phyloP scores from a whole-genome alignment of 768 basidiomycete species.

The Mycena pura region DNA sequence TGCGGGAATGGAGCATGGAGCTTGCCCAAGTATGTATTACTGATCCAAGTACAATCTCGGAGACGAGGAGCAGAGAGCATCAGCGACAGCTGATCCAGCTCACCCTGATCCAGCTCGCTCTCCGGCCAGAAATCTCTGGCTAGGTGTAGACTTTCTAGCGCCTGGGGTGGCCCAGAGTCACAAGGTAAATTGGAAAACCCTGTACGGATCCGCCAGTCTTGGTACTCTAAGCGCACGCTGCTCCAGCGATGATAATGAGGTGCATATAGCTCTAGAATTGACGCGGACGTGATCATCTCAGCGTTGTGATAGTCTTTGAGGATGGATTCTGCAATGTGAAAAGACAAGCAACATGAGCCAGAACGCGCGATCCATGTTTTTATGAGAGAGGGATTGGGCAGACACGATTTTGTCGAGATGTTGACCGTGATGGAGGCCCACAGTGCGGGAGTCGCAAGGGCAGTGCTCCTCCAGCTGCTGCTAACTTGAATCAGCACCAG shows the following conservation, averaged over 20 bases:
- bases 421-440: constrained; percentile 33
- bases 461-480: constrained; percentile 31
- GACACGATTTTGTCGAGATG: constrained; percentile 4
- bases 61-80: constrained; percentile 34
- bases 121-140: constrained; percentile 29
- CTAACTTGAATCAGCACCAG: constrained; percentile 30
- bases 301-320: constrained; percentile 13
- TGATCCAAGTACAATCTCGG: constrained; percentile 30
- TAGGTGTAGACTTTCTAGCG: constrained; percentile 35
- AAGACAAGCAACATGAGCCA: constrained; percentile 32
- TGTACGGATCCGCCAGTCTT: constrained; percentile 28
- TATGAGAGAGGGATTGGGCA: constrained; percentile 24
- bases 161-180: constrained; percentile 24
- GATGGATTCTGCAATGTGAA: constrained; percentile 28
- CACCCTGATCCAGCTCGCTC: constrained; percentile 18
- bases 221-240: constrained; percentile 31
- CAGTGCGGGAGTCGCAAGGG: constrained; percentile 29
- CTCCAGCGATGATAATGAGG: constrained; percentile 36
- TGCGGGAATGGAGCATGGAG: constrained; percentile 37
- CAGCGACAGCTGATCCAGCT: constrained; percentile 27
- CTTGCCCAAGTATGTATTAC: constrained; percentile 24
- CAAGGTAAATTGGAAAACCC: constrained; percentile 24
- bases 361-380: constrained; percentile 36
- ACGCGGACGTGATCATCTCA: constrained; percentile 16
- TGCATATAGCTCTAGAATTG: constrained; percentile 32